Conservation (phyloP, 2,329 filamentous ascomycete genomes). For the Fusarium nematophilum region DNA sequence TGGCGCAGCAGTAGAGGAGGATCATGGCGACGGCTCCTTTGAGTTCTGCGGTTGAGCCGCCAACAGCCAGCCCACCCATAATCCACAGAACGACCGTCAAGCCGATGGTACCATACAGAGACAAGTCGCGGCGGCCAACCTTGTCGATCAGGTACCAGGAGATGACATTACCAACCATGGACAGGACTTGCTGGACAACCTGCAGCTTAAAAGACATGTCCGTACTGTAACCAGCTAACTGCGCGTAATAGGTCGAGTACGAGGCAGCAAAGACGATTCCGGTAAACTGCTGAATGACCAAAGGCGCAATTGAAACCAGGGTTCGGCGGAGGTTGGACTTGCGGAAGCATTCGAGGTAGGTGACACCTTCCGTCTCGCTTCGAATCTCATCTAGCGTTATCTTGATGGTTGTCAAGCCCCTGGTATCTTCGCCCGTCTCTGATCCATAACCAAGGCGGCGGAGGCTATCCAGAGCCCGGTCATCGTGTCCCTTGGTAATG, state of each 20-base stretch:
- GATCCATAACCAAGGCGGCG: constrained; percentile 2
- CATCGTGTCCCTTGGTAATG: constrained; percentile 11
- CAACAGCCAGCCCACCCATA: no score
- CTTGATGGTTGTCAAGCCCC: constrained; percentile 15
- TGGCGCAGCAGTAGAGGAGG: no score
- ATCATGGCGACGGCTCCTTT: no score
- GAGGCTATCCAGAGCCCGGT: constrained; percentile 4
- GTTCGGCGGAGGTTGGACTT: constrained; percentile 31
- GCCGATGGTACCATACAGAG: no score
- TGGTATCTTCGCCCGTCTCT: constrained; percentile 5
- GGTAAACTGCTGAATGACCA: constrained; percentile 11
- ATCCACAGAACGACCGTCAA: no score
- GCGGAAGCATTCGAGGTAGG: constrained; percentile 30
- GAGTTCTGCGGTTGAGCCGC: no score
- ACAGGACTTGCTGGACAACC: constrained; percentile 8
- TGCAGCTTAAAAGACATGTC: constrained; percentile 7
- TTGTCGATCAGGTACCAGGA: constrained; percentile 17
- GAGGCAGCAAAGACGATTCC: constrained; percentile 19
- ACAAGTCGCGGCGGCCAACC: constrained; percentile 19
- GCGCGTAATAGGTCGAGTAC: constrained; percentile 28
- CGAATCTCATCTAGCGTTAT: constrained; percentile 10
- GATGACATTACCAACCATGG: constrained; percentile 21
- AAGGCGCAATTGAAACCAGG: constrained; percentile 19
- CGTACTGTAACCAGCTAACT: constrained; percentile 12
- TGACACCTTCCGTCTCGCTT: constrained; percentile 18